These are phyloP conservation scores for Beauveria sp. DNA, from an alignment of 2,329 filamentous ascomycete genomes.

Conservation along the genomic window DNA sequence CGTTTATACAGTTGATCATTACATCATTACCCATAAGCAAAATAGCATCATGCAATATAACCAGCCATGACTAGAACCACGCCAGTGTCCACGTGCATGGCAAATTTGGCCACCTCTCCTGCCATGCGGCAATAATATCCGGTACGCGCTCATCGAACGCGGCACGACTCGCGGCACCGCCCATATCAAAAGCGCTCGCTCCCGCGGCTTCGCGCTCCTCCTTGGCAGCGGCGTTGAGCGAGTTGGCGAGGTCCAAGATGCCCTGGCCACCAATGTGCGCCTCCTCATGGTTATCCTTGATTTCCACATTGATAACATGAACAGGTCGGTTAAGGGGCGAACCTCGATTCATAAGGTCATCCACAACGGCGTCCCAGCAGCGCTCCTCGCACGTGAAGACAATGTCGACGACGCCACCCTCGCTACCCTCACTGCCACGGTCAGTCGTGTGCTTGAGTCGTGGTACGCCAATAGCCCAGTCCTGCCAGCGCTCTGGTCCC, in stretches of 20 bases:
- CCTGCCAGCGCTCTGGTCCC: constrained; percentile 95
- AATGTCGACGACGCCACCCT: constrained; percentile 84
- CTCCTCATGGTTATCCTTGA: constrained; percentile 97
- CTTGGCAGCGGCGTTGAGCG: constrained; percentile 69
- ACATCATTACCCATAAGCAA: constrained; percentile 1
- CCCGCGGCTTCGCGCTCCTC: constrained; percentile 67
- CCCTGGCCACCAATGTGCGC: constrained; percentile 82
- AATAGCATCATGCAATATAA: neutral
- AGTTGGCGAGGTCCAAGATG: constrained; percentile 84
- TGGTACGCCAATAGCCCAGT: constrained; percentile 86
- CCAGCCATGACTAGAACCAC: constrained; percentile 60
- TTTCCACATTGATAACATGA: constrained; percentile 97
- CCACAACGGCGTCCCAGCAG: constrained; percentile 96
- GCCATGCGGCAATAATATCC: constrained; percentile 86
- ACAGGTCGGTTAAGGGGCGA: constrained; percentile 84
- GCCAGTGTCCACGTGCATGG: constrained; percentile 91
- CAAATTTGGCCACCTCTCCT: constrained; percentile 86
- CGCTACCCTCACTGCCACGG: constrained; percentile 71
- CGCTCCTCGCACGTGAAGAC: constrained; percentile 97
- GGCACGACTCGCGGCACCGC: constrained; percentile 56
- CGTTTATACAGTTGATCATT: neutral
- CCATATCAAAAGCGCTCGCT: constrained; percentile 59
- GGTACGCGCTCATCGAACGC: constrained; percentile 91
- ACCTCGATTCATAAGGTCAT: constrained; percentile 82
- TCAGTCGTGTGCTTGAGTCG: constrained; percentile 69